Percentiles rank a stretch among this genome's conserved stretches.
phyloP scores from a whole-genome alignment of 495 filamentous ascomycete species.

The Tuber aestivum region DNA sequence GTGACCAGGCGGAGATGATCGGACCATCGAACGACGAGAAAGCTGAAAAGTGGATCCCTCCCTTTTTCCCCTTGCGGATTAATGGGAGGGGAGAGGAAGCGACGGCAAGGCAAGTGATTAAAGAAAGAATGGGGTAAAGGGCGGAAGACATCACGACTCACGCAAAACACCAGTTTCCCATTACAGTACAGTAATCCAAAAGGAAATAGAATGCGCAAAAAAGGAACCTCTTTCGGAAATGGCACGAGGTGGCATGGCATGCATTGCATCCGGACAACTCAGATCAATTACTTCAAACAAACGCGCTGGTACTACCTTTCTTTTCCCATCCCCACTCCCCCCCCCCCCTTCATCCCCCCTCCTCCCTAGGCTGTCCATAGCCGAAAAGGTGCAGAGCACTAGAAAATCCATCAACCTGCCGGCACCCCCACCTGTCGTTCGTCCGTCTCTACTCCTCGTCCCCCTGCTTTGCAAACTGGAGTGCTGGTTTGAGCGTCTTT shows the following conservation, averaged over 20 bases:
- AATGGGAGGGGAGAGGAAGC: slow-evolving; percentile 4
- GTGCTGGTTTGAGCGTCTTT: neutral
- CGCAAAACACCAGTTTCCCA: slow-evolving; percentile 27
- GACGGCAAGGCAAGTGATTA: slow-evolving; percentile 2
- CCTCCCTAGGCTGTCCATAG: neutral
- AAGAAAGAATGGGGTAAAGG: slow-evolving; percentile 7
- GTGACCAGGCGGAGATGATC: slow-evolving; percentile 12
- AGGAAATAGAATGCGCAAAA: neutral
- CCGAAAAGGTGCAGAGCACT: neutral
- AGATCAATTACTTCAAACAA: slow-evolving; percentile 13
- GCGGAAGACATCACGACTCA: slow-evolving; percentile 25
- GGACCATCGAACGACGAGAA: neutral
- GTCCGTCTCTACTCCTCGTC: neutral
- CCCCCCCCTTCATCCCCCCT: neutral
- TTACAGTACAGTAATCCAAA: neutral
- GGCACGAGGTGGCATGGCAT: slow-evolving; percentile 21
- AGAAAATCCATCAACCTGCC: neutral
- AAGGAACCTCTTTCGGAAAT: slow-evolving; percentile 4
- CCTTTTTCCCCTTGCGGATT: slow-evolving; percentile 19
- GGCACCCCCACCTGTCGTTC: neutral
- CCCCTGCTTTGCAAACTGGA: neutral
- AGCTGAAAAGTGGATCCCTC: slow-evolving; percentile 6
- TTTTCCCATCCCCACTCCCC: neutral
- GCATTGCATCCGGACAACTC: slow-evolving; percentile 27
- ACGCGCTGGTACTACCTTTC: neutral